Percentiles rank a stretch among this genome's conserved stretches.
phyloP scores from a whole-genome alignment of 2,329 filamentous ascomycete genomes.

The Epichloe hybrida region DNA sequence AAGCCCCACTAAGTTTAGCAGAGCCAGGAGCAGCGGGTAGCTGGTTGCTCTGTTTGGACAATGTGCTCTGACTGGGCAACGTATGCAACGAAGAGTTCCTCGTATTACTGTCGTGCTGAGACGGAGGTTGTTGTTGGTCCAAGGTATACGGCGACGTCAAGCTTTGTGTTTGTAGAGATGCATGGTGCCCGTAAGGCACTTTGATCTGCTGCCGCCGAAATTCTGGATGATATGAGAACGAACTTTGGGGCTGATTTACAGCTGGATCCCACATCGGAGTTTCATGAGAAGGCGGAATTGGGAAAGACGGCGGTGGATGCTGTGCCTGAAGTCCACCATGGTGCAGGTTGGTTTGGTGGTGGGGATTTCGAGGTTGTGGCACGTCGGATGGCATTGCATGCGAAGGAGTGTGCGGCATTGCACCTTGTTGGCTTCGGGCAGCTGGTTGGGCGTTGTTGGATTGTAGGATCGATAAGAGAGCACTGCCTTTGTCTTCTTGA shows the following conservation, averaged over 20 bases:
- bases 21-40: slow-evolving; percentile 7
- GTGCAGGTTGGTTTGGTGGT: slow-evolving; percentile 37
- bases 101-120: not conserved
- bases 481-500: slow-evolving; percentile 33
- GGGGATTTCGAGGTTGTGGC: slow-evolving; percentile 42
- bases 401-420: slow-evolving; percentile 35
- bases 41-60: slow-evolving; percentile 3
- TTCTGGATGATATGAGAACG: slow-evolving; percentile 8
- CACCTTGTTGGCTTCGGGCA: slow-evolving; percentile 7
- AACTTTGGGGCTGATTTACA: slow-evolving; percentile 7
- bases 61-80: not conserved
- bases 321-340: slow-evolving; percentile 21
- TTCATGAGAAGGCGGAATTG: slow-evolving; percentile 11
- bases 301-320: slow-evolving; percentile 20
- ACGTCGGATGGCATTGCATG: slow-evolving; percentile 38
- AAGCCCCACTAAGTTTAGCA: slow-evolving; percentile 25
- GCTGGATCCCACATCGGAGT: slow-evolving; percentile 8
- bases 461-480: slow-evolving; percentile 41
- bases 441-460: slow-evolving; percentile 13
- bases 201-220: slow-evolving; percentile 10
- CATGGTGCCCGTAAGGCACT: slow-evolving; percentile 31
- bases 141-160: slow-evolving; percentile 30
- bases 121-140: slow-evolving; percentile 13
- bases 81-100: not conserved
- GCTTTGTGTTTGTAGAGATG: slow-evolving; percentile 43